Evolutionary conservation across 345 rosid species (phyloP), one percentile per base, ranked within the genome.

Genomic region (Microthlaspi erraticum): DNA sequence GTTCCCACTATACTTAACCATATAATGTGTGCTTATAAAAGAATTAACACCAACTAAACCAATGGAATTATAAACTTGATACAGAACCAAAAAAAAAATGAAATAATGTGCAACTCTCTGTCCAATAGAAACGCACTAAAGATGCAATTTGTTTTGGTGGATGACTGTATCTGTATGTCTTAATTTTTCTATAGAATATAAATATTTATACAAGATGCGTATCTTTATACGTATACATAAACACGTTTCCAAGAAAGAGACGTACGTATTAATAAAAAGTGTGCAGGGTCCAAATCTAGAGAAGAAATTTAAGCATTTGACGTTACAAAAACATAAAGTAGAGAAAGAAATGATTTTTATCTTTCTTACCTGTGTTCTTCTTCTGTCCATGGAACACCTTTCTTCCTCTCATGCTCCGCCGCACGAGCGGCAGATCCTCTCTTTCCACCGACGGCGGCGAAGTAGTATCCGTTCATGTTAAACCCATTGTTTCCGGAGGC

Each of bases 381-480:
- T 44, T 62, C 66, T 2, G 66, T 62, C 66, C 66, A 62, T 10
- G 66, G 66, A 44, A 95, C 91, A 14, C 99, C 99, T 84, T 90
- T 95, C 88, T 95, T 95, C 80, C 98, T 83, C 62, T 95, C 99
- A 51, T 83, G 97, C 62, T 95, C 96, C 3, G 87, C 83, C 61
- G 91, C 73, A 37, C 93, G 73, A 6, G 81, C 70, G 0, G 79
- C 80, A 0, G 85, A 54, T 68, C 88, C 88, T 73, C 96, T 83
- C 74, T 86, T 95, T 12, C 85, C 94, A 62, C 88, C 86, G 14
- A 82, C 90, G 59, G 86, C 77, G 4, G 87, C 66, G 55, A 79
- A 75, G 74, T 82, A 82, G 6, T 84, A 90, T 6, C 83, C 81
- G 50, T 83, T 85, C 68, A 73, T 82, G 26, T 82, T 87, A 37